Percentiles rank a stretch among this genome's conserved stretches.
These are phyloP conservation scores for Iberis pinnata DNA, from an alignment of 345 rosid species.

Conservation along the genomic window DNA sequence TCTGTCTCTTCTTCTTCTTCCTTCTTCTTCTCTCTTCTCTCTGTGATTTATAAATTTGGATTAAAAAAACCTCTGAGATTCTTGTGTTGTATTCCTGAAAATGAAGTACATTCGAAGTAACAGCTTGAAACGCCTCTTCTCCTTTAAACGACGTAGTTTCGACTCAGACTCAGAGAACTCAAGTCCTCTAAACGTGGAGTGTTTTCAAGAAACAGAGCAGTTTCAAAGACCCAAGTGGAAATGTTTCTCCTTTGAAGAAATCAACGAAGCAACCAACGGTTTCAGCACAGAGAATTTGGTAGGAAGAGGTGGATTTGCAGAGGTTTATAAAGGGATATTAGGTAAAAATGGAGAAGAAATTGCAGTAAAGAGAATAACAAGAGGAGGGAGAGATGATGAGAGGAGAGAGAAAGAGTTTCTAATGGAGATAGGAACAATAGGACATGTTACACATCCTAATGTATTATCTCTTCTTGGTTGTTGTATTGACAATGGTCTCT, in stretches of 20 bases:
- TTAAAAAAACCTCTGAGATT: no score
- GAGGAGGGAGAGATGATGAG: conserved; percentile 60
- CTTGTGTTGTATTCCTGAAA: no score
- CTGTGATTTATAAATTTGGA: no score
- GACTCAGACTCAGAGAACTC: conserved; percentile 39
- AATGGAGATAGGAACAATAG: conserved; percentile 88
- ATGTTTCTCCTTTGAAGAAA: conserved; percentile 87
- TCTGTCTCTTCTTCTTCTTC: conserved; percentile 2
- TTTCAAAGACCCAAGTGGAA: conserved; percentile 69
- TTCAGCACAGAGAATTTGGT: conserved; percentile 66
- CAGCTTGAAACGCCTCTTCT: conserved; percentile 80
- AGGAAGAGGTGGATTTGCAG: conserved; percentile 92
- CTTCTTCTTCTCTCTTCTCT: conserved; percentile 6
- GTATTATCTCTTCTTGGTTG: conserved; percentile 76
- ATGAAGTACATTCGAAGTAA: conserved; percentile 80
- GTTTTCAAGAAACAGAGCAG: conserved; percentile 32
- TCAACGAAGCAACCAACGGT: conserved; percentile 59
- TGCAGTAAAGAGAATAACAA: conserved; percentile 80
- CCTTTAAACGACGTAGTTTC: conserved; percentile 51
- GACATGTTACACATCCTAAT: conserved; percentile 82
- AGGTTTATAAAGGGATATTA: conserved; percentile 67
- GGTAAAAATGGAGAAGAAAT: conserved; percentile 47
- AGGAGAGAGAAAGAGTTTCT: conserved; percentile 87
- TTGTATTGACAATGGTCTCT: conserved; percentile 83
- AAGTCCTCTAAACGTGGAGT: conserved; percentile 23